A percentile compares a stretch with the other conserved stretches of the same genome.
Evolutionary conservation across 1,139 yeast species (phyloP).

Genomic region (Blastobotrys raffinosifermentans): DNA sequence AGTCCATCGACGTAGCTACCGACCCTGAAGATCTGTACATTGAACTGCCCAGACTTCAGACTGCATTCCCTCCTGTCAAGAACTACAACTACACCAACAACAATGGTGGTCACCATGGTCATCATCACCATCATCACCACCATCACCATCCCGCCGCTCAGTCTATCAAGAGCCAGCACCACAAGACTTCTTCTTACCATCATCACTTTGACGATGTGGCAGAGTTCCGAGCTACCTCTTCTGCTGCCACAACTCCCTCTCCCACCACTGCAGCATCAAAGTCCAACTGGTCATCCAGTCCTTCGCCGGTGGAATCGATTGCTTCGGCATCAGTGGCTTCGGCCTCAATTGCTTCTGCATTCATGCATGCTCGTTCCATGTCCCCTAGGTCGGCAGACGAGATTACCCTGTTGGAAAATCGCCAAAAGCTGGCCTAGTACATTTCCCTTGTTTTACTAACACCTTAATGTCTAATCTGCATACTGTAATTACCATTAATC

Average conservation of each 20-base stretch:
- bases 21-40: constrained; percentile 16
- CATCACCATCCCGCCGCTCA: neutral
- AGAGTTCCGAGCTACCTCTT: neutral
- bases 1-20: constrained; percentile 26
- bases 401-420: too few relatives aligned
- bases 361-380: too few relatives aligned
- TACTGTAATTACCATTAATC: too few relatives aligned
- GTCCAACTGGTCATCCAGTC: neutral
- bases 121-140: constrained; percentile 4
- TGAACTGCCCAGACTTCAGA: constrained; percentile 18
- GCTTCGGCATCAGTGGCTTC: neutral
- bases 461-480: too few relatives aligned
- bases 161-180: constrained; percentile 4
- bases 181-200: constrained; percentile 12
- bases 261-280: neutral
- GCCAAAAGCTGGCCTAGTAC: too few relatives aligned
- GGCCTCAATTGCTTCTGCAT: too few relatives aligned
- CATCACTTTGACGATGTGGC: constrained; percentile 1
- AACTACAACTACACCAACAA: constrained; percentile 1
- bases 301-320: constrained; percentile 1
- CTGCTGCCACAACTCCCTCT: constrained; percentile 2
- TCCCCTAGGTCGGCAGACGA: too few relatives aligned
- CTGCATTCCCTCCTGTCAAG: constrained; percentile 5
- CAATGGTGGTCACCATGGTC: constrained; percentile 1
- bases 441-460: too few relatives aligned